Evolutionary conservation across 2,329 filamentous ascomycete genomes (phyloP).

Genomic region (Fusarium succisae): DNA sequence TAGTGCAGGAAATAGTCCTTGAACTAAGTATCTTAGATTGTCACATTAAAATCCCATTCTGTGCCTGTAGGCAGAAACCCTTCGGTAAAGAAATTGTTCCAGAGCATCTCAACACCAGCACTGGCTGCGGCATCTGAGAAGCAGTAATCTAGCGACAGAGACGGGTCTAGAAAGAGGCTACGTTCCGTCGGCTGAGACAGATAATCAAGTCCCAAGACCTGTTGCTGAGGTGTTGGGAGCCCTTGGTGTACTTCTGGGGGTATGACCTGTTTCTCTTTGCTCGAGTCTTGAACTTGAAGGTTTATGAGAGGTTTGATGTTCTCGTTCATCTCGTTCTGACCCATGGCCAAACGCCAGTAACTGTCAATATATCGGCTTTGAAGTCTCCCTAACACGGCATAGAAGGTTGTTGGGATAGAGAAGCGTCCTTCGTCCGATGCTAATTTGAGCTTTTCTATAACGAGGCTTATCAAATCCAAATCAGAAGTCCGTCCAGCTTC

Average conservation of each 20-base stretch:
- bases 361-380: neutral
- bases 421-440: neutral
- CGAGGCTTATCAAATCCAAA: neutral
- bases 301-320: neutral
- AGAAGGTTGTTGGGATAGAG: neutral
- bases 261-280: no score
- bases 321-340: neutral
- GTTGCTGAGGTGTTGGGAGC: accelerated
- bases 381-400: neutral
- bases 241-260: accelerated
- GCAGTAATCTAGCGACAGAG: neutral
- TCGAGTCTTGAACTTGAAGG: no score
- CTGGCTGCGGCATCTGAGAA: neutral
- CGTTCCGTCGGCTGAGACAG: no score
- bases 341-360: neutral
- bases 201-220: neutral
- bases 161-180: neutral
- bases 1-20: neutral
- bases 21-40: neutral
- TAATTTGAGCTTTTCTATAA: neutral
- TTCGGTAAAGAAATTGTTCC: neutral
- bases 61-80: accelerated
- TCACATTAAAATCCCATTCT: no score
- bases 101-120: neutral
- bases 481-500: neutral